A percentile compares a stretch with the other conserved stretches of the same genome.
phyloP scores from a whole-genome alignment of 352 stramenopile genomes.

The Phytophthora multivora region DNA sequence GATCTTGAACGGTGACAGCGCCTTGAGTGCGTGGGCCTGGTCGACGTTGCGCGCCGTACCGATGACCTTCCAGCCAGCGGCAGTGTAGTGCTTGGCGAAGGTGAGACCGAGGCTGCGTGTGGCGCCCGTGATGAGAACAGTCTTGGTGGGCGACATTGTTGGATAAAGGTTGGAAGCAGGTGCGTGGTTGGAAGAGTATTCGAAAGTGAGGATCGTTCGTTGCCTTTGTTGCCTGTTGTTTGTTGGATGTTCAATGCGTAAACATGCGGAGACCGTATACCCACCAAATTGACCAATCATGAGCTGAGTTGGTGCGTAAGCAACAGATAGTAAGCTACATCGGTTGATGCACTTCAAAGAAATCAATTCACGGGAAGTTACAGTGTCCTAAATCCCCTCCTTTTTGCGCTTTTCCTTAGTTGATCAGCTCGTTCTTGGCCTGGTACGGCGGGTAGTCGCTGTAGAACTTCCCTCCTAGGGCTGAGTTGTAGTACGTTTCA shows the following conservation, averaged over 20 bases:
- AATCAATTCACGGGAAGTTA: no score
- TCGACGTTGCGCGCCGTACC: constrained; percentile 30
- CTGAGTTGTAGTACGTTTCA: constrained; percentile 16
- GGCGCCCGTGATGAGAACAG: constrained; percentile 32
- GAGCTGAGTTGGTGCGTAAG: no score
- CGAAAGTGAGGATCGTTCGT: not conserved
- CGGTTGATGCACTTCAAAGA: no score
- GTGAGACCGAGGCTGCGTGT: constrained; percentile 48
- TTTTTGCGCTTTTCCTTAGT: constrained; percentile 11
- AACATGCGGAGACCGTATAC: no score
- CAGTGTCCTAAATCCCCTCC: no score
- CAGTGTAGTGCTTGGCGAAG: constrained; percentile 44
- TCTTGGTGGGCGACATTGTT: constrained; percentile 9
- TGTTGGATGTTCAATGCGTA: no score
- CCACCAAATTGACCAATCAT: no score
- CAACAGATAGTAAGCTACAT: no score
- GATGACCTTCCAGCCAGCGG: constrained; percentile 51
- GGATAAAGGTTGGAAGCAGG: not conserved
- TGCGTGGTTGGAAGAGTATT: not conserved
- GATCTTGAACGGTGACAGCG: constrained; percentile 43
- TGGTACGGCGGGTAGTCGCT: constrained; percentile 19
- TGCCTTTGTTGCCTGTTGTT: no score
- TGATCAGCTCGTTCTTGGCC: constrained; percentile 1
- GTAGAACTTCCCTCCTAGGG: constrained; percentile 13
- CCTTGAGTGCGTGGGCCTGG: constrained; percentile 39